Evolutionary conservation across 441 rosid genomes (phyloP).

Genomic region (Populus hybrid): DNA sequence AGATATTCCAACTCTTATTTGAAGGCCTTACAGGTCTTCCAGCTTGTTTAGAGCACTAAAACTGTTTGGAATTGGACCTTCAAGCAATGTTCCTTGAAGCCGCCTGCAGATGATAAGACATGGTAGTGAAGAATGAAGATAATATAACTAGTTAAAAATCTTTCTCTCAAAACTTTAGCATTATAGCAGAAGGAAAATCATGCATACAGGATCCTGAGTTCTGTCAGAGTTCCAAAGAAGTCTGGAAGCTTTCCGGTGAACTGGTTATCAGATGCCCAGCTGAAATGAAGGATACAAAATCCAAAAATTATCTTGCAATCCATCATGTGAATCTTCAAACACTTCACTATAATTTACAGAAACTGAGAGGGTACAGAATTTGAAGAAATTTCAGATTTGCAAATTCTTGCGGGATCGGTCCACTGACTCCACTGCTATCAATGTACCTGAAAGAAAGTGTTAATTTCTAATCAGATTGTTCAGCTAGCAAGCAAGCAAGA

Average conservation of each 20-base stretch:
- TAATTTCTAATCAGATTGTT: slow-evolving; percentile 9
- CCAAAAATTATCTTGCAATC: background rate
- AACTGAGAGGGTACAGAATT: slow-evolving; percentile 30
- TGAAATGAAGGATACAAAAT: slow-evolving; percentile 19
- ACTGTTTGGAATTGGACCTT: slow-evolving; percentile 59
- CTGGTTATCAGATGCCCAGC: slow-evolving; percentile 63
- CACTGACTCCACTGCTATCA: slow-evolving; percentile 59
- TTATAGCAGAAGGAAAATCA: slow-evolving; percentile 8
- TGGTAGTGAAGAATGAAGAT: background rate
- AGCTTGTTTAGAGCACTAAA: slow-evolving; percentile 39
- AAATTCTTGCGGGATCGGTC: slow-evolving; percentile 47
- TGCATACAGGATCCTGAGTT: slow-evolving; percentile 44
- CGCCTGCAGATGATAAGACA: slow-evolving; percentile 28
- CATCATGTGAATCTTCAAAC: slow-evolving; percentile 2
- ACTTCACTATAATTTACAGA: background rate
- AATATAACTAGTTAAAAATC: background rate
- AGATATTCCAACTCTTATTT: background rate
- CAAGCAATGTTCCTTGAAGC: slow-evolving; percentile 44
- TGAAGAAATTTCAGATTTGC: slow-evolving; percentile 45
- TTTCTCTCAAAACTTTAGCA: background rate
- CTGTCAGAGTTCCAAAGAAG: slow-evolving; percentile 39
- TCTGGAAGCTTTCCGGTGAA: slow-evolving; percentile 51
- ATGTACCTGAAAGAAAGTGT: slow-evolving; percentile 39
- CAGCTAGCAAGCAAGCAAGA: background rate
- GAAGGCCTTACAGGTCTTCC: slow-evolving; percentile 42